A percentile compares a stretch with the other conserved stretches of the same genome.
These are phyloP conservation scores for Papiliotrema laurentii DNA, from an alignment of 1,284 basidiomycete species.

Conservation along the genomic window DNA sequence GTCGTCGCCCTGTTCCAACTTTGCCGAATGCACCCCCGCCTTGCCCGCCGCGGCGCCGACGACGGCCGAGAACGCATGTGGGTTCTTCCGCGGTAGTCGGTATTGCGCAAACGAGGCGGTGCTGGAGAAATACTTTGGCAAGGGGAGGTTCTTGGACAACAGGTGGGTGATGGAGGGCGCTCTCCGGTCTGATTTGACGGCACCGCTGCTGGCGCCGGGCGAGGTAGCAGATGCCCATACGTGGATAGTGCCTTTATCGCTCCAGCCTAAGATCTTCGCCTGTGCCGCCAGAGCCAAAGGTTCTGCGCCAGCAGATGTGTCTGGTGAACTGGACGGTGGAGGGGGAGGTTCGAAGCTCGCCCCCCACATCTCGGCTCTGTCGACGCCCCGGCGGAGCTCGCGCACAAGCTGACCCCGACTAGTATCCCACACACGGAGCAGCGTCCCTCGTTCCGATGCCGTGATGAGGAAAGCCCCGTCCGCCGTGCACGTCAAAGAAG, in stretches of 20 bases:
- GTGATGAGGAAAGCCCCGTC: constrained; percentile 80
- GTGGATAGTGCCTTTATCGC: constrained; percentile 94
- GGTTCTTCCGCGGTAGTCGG: constrained; percentile 63
- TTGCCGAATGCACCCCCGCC: constrained; percentile 20
- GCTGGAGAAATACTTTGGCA: constrained; percentile 89
- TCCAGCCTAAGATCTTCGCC: constrained; percentile 55
- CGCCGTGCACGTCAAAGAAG: constrained; percentile 69
- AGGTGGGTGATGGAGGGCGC: constrained; percentile 63
- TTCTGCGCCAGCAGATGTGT: constrained; percentile 2
- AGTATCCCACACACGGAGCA: constrained; percentile 85
- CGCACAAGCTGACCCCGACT: constrained; percentile 66
- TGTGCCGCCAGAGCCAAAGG: constrained; percentile 1
- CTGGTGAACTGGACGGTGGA: neutral
- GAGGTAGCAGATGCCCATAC: constrained; percentile 51
- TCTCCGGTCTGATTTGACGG: too few species aligned
- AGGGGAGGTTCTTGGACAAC: constrained; percentile 67
- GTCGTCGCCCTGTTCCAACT: constrained; percentile 51
- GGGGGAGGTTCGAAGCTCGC: constrained; percentile 51
- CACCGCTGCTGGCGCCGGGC: constrained; percentile 2
- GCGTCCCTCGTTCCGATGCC: constrained; percentile 76
- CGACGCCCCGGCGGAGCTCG: constrained; percentile 81
- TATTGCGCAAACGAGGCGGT: constrained; percentile 93
- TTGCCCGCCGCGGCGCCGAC: constrained; percentile 47
- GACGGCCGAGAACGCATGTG: constrained; percentile 39
- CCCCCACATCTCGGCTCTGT: constrained; percentile 88